Evolutionary conservation across 345 rosid species (phyloP).

Genomic region (Cardamine resedifolia): DNA sequence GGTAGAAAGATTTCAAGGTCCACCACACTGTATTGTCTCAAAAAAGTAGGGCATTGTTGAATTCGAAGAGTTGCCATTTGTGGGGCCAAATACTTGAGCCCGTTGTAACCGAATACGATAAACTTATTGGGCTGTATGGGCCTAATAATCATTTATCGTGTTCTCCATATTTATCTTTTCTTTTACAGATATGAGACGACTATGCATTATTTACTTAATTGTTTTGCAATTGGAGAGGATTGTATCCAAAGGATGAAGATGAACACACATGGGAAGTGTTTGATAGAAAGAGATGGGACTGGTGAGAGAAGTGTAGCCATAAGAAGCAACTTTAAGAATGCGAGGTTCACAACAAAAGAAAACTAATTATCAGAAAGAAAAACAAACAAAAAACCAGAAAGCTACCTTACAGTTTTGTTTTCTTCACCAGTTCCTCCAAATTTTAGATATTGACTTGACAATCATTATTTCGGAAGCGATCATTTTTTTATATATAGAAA

Average conservation of each 20-base stretch:
- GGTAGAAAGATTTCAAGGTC: slow-evolving; percentile 16
- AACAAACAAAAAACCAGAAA: slow-evolving; percentile 45
- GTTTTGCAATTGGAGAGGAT: slow-evolving; percentile 2
- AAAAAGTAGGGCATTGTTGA: slow-evolving; percentile 5
- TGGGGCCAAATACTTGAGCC: slow-evolving; percentile 30
- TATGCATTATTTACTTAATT: neutral
- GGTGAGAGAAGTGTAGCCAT: slow-evolving; percentile 42
- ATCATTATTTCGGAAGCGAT: neutral
- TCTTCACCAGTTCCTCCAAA: slow-evolving; percentile 15
- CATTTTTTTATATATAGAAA: neutral
- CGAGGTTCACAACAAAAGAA: slow-evolving; percentile 44
- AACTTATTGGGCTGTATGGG: slow-evolving; percentile 28
- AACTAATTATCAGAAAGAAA: no score
- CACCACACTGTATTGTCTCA: slow-evolving; percentile 23
- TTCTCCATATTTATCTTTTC: neutral
- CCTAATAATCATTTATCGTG: slow-evolving; percentile 9
- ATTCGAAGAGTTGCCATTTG: slow-evolving; percentile 20
- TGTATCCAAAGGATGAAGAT: neutral
- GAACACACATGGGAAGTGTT: slow-evolving; percentile 25
- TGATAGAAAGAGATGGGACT: slow-evolving; percentile 38
- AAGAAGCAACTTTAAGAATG: slow-evolving; percentile 44
- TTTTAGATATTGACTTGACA: slow-evolving; percentile 29
- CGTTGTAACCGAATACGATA: neutral
- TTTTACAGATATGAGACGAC: neutral
- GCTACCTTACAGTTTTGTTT: slow-evolving; percentile 40